These are phyloP conservation scores for Ustilago tritici DNA, from an alignment of 1,284 basidiomycete genomes.

Conservation along the genomic window DNA sequence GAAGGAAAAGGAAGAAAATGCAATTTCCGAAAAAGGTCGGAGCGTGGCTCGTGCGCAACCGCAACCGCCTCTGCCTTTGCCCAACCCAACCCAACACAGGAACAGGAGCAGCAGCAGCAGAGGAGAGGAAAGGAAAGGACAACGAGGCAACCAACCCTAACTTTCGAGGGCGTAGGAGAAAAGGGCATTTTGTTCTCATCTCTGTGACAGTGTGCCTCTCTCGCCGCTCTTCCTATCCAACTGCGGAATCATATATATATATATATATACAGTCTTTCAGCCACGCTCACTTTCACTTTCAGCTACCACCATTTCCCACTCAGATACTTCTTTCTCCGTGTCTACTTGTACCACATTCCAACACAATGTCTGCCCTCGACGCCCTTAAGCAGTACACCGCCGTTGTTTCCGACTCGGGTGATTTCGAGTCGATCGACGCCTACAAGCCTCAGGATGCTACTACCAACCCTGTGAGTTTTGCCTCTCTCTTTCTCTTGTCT, in stretches of 20 bases:
- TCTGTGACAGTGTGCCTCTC: neutral
- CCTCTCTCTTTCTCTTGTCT: neutral
- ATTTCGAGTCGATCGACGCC: conserved; percentile 67
- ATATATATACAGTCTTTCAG: neutral
- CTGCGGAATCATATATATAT: neutral
- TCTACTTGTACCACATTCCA: conserved; percentile 1
- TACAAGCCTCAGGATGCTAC: conserved; percentile 70
- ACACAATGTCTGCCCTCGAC: conserved; percentile 64
- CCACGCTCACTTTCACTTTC: neutral
- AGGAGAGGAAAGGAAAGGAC: neutral
- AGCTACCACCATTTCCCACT: neutral
- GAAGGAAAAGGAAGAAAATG: conserved; percentile 2
- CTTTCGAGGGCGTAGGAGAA: too few relatives aligned
- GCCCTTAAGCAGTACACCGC: conserved; percentile 67
- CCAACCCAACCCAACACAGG: neutral
- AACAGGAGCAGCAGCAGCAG: conserved; percentile 1
- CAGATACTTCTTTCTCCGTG: conserved; percentile 4
- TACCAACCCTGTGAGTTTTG: conserved; percentile 65
- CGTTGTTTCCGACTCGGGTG: conserved; percentile 69
- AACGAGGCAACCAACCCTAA: neutral
- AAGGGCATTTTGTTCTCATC: too few relatives aligned
- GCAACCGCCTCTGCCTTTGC: neutral
- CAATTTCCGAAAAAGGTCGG: conserved; percentile 13
- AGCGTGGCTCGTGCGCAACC: conserved; percentile 38
- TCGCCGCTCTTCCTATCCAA: neutral